Evolutionary conservation across 1,284 basidiomycete species (phyloP).

Genomic region (Sanghuangporus baumii): DNA sequence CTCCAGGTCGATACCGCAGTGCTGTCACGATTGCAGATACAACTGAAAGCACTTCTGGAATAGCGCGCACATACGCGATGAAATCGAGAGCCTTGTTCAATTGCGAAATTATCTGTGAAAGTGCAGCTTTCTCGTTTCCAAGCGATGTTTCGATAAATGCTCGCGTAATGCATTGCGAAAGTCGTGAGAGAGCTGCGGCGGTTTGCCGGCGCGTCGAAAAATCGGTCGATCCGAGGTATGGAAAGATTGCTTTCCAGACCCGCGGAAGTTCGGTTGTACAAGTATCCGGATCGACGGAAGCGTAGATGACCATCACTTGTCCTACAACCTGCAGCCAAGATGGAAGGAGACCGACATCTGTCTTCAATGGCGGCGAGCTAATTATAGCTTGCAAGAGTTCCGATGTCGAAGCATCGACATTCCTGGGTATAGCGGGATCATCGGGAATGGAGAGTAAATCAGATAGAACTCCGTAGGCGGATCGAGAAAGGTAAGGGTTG

Average conservation of each 20-base stretch:
- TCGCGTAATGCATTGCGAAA: slow-evolving; percentile 68
- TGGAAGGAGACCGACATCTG: slow-evolving; percentile 53
- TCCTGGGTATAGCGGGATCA: slow-evolving; percentile 39
- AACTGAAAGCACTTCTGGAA: slow-evolving; percentile 68
- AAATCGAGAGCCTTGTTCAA: slow-evolving; percentile 63
- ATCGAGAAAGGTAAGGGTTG: slow-evolving; percentile 79
- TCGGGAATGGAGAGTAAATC: slow-evolving; percentile 60
- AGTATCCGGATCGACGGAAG: slow-evolving; percentile 39
- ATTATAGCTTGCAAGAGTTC: slow-evolving; percentile 71
- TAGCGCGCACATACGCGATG: slow-evolving; percentile 60
- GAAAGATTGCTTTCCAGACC: slow-evolving; percentile 77
- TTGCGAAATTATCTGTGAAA: slow-evolving; percentile 60
- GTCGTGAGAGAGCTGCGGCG: slow-evolving; percentile 54
- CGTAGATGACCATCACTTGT: slow-evolving; percentile 60
- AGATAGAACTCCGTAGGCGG: slow-evolving; percentile 75
- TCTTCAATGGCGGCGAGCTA: slow-evolving; percentile 65
- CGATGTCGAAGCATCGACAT: slow-evolving; percentile 53
- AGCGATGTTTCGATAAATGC: slow-evolving; percentile 51
- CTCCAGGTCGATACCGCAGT: slow-evolving; percentile 36
- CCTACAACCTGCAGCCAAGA: slow-evolving; percentile 75
- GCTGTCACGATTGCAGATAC: slow-evolving; percentile 48
- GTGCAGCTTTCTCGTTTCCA: slow-evolving; percentile 45
- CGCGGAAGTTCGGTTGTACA: slow-evolving; percentile 51
- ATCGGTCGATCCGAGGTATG: slow-evolving; percentile 63
- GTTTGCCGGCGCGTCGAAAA: slow-evolving; percentile 53